Conservation (phyloP, 306 rosid species). For the Albizia julibrissin region DNA sequence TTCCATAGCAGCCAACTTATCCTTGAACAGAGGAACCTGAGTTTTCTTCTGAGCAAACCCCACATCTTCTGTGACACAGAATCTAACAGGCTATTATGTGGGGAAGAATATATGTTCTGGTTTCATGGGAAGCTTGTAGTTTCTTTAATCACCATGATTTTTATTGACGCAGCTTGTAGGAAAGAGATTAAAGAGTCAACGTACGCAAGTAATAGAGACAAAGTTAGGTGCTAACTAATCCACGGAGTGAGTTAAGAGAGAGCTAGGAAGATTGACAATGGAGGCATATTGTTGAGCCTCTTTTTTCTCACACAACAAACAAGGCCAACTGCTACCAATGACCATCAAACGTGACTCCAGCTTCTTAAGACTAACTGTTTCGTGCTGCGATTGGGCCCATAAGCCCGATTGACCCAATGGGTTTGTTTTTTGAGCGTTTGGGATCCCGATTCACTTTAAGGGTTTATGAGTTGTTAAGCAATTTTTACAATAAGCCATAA, state of each 20-base stretch:
- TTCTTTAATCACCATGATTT: conserved; percentile 13
- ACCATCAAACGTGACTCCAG: conserved; percentile 25
- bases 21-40: conserved; percentile 55
- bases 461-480: no score
- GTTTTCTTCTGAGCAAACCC: conserved; percentile 56
- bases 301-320: conserved; percentile 56
- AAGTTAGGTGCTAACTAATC: conserved; percentile 52
- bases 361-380: conserved; percentile 27
- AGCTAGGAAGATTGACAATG: conserved; percentile 57
- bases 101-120: conserved; percentile 7
- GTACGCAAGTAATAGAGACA: conserved; percentile 32
- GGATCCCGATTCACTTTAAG: no score
- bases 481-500: no score
- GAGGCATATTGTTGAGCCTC: conserved; percentile 56
- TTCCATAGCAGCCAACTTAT: conserved; percentile 66
- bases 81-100: conserved; percentile 26
- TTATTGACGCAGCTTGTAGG: conserved; percentile 7
- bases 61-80: conserved; percentile 44
- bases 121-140: conserved; percentile 25
- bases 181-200: conserved; percentile 26
- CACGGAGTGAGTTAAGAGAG: conserved; percentile 35
- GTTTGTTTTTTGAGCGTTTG: no score
- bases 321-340: conserved; percentile 56
- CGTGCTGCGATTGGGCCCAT: no score
- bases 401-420: no score